phyloP scores from a whole-genome alignment of 352 stramenopile species.

The Globisporangium polare region DNA sequence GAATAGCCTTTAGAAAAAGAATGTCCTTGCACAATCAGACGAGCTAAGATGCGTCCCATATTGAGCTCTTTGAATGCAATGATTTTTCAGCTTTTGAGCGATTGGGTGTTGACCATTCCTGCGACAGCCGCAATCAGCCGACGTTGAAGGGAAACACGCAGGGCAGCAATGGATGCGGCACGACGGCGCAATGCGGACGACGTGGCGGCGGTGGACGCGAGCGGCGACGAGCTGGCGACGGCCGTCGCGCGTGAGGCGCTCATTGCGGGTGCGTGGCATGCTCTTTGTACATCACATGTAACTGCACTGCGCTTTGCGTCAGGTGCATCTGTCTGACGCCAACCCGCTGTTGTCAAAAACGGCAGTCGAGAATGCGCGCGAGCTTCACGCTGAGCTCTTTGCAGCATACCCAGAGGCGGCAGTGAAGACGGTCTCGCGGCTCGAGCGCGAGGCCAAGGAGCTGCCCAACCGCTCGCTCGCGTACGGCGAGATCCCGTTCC shows the following conservation, averaged over 20 bases:
- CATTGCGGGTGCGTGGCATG: constrained; percentile 20
- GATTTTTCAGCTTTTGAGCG: background rate
- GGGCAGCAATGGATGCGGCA: background rate
- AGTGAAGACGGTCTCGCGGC: constrained; percentile 53
- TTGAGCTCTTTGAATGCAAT: background rate
- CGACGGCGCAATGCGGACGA: background rate
- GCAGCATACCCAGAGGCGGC: constrained; percentile 35
- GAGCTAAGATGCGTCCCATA: too few relatives aligned
- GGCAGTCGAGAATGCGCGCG: constrained; percentile 39
- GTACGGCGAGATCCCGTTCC: constrained; percentile 63
- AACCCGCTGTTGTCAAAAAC: background rate
- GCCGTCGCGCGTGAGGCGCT: constrained; percentile 25
- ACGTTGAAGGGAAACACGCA: background rate
- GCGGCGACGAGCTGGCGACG: constrained; percentile 13
- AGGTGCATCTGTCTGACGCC: too few relatives aligned
- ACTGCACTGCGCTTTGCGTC: too few relatives aligned
- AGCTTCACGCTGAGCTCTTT: constrained; percentile 51
- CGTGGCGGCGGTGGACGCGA: constrained; percentile 4
- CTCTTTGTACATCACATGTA: too few relatives aligned
- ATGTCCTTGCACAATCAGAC: too few relatives aligned
- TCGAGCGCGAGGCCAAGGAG: constrained; percentile 65
- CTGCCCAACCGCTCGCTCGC: constrained; percentile 58
- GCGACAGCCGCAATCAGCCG: background rate
- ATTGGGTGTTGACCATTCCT: background rate
- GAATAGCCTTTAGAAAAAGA: too few relatives aligned